Conservation (phyloP, 73 alveolate species). For the Paramecium octaurelia region DNA sequence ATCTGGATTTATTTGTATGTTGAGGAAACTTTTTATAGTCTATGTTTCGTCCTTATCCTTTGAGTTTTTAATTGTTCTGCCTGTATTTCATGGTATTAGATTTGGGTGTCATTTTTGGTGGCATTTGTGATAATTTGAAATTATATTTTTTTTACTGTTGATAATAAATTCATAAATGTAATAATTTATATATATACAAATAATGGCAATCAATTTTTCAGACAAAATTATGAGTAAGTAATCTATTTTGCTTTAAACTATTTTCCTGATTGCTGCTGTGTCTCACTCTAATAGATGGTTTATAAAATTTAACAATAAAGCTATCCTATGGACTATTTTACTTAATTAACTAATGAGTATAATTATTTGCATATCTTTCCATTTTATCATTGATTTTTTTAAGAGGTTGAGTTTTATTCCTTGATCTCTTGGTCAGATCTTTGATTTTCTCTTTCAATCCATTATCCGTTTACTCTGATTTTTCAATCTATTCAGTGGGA, state of each 20-base stretch:
- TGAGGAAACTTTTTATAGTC: constrained; percentile 14
- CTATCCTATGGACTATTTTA: constrained; percentile 19
- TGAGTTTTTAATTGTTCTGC: not conserved
- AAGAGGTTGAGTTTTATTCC: not conserved
- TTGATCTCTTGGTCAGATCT: not conserved
- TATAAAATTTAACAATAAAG: not conserved
- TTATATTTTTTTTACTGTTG: not conserved
- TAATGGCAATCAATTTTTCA: not conserved
- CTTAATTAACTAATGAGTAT: not conserved
- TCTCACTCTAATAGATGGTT: not conserved
- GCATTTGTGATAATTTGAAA: not conserved
- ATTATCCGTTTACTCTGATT: not conserved
- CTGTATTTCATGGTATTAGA: not conserved
- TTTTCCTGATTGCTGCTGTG: not conserved
- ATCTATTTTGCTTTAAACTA: not conserved
- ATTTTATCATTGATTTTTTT: not conserved
- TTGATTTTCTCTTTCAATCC: not conserved
- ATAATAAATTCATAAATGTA: not conserved
- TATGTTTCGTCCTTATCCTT: constrained; percentile 13
- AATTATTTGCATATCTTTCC: not conserved
- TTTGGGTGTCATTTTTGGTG: not conserved
- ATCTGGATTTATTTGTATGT: not conserved
- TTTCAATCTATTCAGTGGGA: not conserved
- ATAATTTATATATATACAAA: not conserved
- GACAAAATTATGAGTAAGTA: not conserved